phyloP scores from a whole-genome alignment of 352 stramenopile species.

The Phytophthora pseudosyringae region DNA sequence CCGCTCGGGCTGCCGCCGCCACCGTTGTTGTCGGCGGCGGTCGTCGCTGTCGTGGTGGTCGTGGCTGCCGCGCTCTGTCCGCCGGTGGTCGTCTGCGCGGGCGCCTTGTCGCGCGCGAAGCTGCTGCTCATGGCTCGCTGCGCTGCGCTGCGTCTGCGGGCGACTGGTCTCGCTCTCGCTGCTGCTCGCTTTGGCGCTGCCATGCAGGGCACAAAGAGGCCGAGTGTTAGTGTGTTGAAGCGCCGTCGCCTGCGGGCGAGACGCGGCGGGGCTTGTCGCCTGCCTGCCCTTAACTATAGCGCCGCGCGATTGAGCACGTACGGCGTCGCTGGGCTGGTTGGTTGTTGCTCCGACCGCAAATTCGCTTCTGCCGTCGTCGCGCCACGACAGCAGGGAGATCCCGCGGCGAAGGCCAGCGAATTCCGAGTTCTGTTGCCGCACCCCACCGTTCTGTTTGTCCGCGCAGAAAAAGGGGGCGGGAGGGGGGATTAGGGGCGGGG shows the following conservation, averaged over 20 bases:
- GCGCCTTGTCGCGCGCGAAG: slow-evolving; percentile 20
- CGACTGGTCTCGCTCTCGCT: not conserved
- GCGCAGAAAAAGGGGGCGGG: slow-evolving; percentile 12
- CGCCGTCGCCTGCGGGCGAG: not conserved
- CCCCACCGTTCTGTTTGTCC: not conserved
- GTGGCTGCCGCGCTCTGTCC: slow-evolving; percentile 2
- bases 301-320: slow-evolving; percentile 2
- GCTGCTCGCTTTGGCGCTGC: not conserved
- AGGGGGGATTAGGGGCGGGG: not conserved
- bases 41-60: slow-evolving; percentile 1
- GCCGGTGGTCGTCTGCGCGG: not conserved
- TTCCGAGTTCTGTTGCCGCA: slow-evolving; percentile 12
- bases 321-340: slow-evolving; percentile 18
- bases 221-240: slow-evolving; percentile 7
- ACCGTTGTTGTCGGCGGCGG: not conserved
- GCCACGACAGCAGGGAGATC: not conserved
- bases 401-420: slow-evolving; percentile 20
- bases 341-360: slow-evolving; percentile 37
- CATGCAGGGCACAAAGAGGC: slow-evolving; percentile 4
- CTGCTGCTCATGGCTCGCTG: slow-evolving; percentile 32
- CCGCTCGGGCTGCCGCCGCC: slow-evolving; percentile 16
- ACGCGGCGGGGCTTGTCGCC: not conserved
- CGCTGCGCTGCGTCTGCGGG: not conserved
- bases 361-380: slow-evolving; percentile 28
- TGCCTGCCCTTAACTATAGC: no score